Percentiles rank a stretch among this genome's conserved stretches.
Evolutionary conservation across 192 early-diverging fungal species (phyloP).

Genomic region (Coemansia sp.): DNA sequence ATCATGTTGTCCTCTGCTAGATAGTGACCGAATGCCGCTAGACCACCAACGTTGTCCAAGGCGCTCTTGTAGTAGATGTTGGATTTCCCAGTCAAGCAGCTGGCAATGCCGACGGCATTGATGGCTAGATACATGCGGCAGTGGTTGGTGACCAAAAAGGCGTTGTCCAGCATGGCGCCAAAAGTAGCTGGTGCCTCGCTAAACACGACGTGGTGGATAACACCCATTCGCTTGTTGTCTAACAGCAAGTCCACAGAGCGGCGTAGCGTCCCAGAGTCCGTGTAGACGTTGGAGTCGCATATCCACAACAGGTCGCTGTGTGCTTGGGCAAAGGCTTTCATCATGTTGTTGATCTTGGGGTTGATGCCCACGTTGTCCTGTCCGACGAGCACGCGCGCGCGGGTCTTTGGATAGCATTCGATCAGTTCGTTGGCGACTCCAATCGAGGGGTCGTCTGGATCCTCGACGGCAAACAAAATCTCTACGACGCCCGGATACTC

Average conservation of each 20-base stretch:
- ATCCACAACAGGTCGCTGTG: slow-evolving; percentile 94
- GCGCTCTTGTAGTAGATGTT: slow-evolving; percentile 87
- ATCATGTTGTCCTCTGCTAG: slow-evolving; percentile 97
- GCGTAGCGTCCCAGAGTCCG: slow-evolving; percentile 73
- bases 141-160: slow-evolving; percentile 88
- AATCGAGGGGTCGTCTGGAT: slow-evolving; percentile 79
- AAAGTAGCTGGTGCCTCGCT: slow-evolving; percentile 71
- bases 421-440: slow-evolving; percentile 72
- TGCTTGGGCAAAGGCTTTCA: slow-evolving; percentile 74
- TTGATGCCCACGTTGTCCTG: slow-evolving; percentile 80
- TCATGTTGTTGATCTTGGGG: slow-evolving; percentile 96
- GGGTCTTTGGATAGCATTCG: slow-evolving; percentile 69
- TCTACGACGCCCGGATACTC: slow-evolving; percentile 82
- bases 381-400: slow-evolving; percentile 80
- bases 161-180: slow-evolving; percentile 81
- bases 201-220: slow-evolving; percentile 94
- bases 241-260: slow-evolving; percentile 80
- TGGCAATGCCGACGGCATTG: slow-evolving; percentile 81
- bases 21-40: slow-evolving; percentile 84
- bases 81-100: slow-evolving; percentile 94
- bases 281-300: slow-evolving; percentile 87
- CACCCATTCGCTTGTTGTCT: slow-evolving; percentile 70
- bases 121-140: slow-evolving; percentile 95
- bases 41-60: slow-evolving; percentile 77
- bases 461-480: slow-evolving; percentile 87